Evolutionary conservation across 2,329 filamentous ascomycete species (phyloP).

Genomic region (Helotiales sp.): DNA sequence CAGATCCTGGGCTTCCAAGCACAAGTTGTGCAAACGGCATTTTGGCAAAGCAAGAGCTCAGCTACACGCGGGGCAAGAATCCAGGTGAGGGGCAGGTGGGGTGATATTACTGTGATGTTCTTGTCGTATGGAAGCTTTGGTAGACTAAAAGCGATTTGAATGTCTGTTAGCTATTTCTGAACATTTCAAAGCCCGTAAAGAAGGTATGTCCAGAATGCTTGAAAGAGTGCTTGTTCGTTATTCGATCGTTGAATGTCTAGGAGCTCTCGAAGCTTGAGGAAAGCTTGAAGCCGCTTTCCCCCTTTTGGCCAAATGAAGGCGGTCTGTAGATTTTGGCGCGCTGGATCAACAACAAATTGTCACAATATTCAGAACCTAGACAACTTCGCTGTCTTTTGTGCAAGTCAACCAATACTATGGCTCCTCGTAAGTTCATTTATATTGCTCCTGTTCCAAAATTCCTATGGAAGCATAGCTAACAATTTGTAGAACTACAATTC

Average conservation of each 20-base stretch:
- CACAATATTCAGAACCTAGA: not conserved
- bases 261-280: not conserved
- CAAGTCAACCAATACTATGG: conserved; percentile 19
- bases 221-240: not conserved
- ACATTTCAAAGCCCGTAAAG: not conserved
- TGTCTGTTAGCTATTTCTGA: not conserved
- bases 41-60: conserved; percentile 4
- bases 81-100: conserved; percentile 22
- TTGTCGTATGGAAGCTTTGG: not conserved
- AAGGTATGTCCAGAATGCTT: not conserved
- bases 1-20: conserved; percentile 90
- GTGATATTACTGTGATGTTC: conserved; percentile 3
- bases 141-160: not conserved
- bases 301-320: conserved; percentile 21
- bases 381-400: not conserved
- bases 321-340: conserved; percentile 14
- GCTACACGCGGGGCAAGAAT: conserved; percentile 5
- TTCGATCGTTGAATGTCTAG: not conserved
- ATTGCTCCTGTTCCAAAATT: not conserved
- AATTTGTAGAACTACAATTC: conserved; percentile 70
- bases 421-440: conserved; percentile 43
- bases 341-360: not conserved
- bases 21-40: conserved; percentile 62
- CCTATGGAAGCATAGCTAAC: conserved; percentile 14
- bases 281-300: not conserved